phyloP scores from a whole-genome alignment of 805 yeast species.

The Sugiyamaella qingdaonensis region DNA sequence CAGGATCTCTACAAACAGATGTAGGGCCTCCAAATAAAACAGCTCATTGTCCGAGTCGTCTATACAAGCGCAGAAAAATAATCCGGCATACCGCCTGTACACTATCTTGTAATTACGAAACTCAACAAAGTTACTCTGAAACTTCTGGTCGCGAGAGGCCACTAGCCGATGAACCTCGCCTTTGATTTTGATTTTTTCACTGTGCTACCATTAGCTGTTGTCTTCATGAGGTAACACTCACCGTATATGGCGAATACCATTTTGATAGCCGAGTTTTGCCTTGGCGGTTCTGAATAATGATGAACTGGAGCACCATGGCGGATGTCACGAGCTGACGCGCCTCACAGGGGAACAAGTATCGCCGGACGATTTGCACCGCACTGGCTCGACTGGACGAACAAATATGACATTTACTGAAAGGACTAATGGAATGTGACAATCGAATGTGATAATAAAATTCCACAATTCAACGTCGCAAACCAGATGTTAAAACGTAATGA shows the following conservation, averaged over 20 bases:
- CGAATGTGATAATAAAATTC: too few relatives aligned
- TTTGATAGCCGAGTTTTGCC: slow-evolving; percentile 86
- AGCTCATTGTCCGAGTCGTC: slow-evolving; percentile 80
- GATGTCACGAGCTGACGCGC: background rate
- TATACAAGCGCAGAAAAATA: slow-evolving; percentile 80
- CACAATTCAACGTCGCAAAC: too few relatives aligned
- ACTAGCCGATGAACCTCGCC: slow-evolving; percentile 73
- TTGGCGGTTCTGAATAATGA: slow-evolving; percentile 83
- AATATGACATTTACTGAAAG: too few relatives aligned
- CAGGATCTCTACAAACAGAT: slow-evolving; percentile 80
- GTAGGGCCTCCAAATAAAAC: slow-evolving; percentile 76
- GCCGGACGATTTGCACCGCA: too few relatives aligned
- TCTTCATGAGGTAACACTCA: slow-evolving; percentile 28
- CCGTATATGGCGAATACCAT: slow-evolving; percentile 56
- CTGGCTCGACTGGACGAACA: too few relatives aligned
- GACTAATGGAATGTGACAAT: too few relatives aligned
- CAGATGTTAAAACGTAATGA: too few relatives aligned
- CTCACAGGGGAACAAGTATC: too few relatives aligned
- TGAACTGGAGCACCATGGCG: slow-evolving; percentile 71
- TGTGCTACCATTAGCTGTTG: slow-evolving; percentile 29
- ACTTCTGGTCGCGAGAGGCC: slow-evolving; percentile 76
- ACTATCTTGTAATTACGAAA: slow-evolving; percentile 64
- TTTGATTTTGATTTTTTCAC: slow-evolving; percentile 46
- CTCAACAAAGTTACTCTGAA: slow-evolving; percentile 79
- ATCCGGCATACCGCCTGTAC: slow-evolving; percentile 86